phyloP scores from a whole-genome alignment of 208 protist genomes.

The Entamoeba moshkovskii region DNA sequence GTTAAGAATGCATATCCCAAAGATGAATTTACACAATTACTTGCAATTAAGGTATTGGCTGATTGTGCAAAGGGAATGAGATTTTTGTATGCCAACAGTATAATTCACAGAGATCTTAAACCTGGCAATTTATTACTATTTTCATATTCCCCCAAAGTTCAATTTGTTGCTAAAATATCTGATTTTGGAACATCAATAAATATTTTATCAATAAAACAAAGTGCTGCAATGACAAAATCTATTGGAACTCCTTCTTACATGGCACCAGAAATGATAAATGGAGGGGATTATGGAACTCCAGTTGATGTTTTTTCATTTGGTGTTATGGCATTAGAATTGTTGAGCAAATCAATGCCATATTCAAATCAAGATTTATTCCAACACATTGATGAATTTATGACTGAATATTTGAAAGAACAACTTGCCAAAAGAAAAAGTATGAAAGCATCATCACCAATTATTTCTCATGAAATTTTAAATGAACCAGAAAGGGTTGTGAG shows the following conservation, averaged over 20 bases:
- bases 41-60: not conserved
- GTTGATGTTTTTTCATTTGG: not conserved
- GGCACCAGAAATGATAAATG: not conserved
- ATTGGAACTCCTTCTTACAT: not conserved
- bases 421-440: not conserved
- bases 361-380: not conserved
- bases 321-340: not conserved
- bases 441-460: too few species aligned
- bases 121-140: not conserved
- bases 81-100: not conserved
- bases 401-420: not conserved
- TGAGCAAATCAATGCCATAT: not conserved
- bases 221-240: not conserved
- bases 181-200: not conserved
- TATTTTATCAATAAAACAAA: not conserved
- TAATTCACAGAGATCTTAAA: not conserved
- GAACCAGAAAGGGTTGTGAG: too few species aligned
- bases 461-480: too few species aligned
- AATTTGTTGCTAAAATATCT: not conserved
- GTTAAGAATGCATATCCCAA: not conserved
- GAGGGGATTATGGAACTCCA: not conserved
- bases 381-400: not conserved
- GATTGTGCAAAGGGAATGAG: not conserved
- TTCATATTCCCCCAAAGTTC: not conserved
- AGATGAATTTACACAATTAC: not conserved